phyloP scores from a whole-genome alignment of 192 early-diverging fungal species.

The Pilobolus umbonatus region DNA sequence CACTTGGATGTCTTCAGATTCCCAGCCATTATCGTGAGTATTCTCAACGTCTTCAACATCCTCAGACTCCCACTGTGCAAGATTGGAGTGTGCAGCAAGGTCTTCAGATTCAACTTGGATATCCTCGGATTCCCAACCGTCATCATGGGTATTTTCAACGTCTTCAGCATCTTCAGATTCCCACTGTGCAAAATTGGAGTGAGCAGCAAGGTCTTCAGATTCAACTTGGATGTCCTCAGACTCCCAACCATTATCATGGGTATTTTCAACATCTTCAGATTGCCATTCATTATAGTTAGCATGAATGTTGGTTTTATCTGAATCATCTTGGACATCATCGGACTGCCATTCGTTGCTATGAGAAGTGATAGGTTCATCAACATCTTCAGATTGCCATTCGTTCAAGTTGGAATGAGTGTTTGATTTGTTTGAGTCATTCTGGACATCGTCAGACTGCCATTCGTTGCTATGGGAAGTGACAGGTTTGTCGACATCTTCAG shows the following conservation, averaged over 20 bases:
- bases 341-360: not conserved
- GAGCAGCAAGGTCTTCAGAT: too few relatives aligned
- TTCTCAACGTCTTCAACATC: too few relatives aligned
- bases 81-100: not conserved
- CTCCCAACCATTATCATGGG: too few relatives aligned
- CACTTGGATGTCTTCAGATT: not conserved
- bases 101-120: not conserved
- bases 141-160: not conserved
- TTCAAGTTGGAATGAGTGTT: not conserved
- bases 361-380: not conserved
- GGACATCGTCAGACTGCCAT: not conserved
- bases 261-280: not conserved
- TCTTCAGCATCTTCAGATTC: too few relatives aligned
- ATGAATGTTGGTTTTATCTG: not conserved
- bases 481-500: not conserved
- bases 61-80: too few relatives aligned
- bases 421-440: not conserved
- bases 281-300: not conserved
- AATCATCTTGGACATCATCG: not conserved
- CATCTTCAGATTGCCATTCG: conserved; percentile 6
- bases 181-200: too few relatives aligned
- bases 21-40: too few relatives aligned
- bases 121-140: not conserved
- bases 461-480: not conserved
- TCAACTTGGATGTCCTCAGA: too few relatives aligned